phyloP scores from a whole-genome alignment of 169 alveolate species.

The Cryptosporidium baileyi region DNA sequence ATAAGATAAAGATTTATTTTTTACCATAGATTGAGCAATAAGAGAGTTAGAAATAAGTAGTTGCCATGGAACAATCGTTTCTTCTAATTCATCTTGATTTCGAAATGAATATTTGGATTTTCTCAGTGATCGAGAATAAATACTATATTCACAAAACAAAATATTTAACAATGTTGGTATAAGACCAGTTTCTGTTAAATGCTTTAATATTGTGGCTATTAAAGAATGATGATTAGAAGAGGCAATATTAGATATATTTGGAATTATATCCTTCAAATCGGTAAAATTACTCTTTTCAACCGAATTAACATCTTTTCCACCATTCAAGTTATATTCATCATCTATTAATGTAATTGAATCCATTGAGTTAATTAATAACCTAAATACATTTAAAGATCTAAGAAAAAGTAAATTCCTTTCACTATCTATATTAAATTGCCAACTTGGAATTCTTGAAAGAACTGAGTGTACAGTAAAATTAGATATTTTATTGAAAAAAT shows the following conservation, averaged over 20 bases:
- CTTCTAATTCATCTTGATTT: conserved; percentile 11
- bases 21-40: conserved; percentile 11
- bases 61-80: conserved; percentile 19
- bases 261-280: conserved; percentile 22
- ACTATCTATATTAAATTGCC: conserved; percentile 56
- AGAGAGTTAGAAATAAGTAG: conserved; percentile 38
- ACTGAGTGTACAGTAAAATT: conserved; percentile 49
- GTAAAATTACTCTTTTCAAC: too few relatives aligned
- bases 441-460: conserved; percentile 41
- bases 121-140: conserved; percentile 15
- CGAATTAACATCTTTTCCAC: not conserved
- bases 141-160: conserved; percentile 40
- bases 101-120: not conserved
- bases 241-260: conserved; percentile 36
- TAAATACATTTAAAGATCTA: not conserved
- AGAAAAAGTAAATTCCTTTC: conserved; percentile 42
- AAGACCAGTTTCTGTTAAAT: conserved; percentile 35
- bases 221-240: conserved; percentile 41
- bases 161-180: conserved; percentile 39
- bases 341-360: conserved; percentile 35
- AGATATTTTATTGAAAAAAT: conserved; percentile 13
- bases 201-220: conserved; percentile 31
- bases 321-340: conserved; percentile 6
- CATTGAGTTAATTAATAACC: conserved; percentile 14
- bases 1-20: conserved; percentile 13